phyloP scores from a whole-genome alignment of 805 yeast species.

The Myxozyma mucilagina region DNA sequence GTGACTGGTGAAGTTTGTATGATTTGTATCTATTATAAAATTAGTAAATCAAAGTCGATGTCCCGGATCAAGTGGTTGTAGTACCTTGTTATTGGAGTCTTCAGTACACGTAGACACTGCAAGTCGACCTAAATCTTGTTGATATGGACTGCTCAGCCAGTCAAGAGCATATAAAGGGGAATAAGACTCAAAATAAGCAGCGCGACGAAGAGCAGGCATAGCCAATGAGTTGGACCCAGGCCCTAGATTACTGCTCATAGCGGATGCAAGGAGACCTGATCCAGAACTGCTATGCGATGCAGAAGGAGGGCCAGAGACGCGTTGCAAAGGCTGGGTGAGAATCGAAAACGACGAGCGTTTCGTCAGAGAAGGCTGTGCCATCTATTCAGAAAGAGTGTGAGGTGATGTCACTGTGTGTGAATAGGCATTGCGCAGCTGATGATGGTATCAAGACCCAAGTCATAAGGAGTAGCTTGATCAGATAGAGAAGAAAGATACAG shows the following conservation, averaged over 20 bases:
- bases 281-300: conserved; percentile 1
- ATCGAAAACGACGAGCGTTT: conserved; percentile 25
- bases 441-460: no score
- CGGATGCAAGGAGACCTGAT: conserved; percentile 7
- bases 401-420: not conserved
- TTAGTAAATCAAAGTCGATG: not conserved
- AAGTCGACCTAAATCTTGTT: conserved; percentile 48
- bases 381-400: not conserved
- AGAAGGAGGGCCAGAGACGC: conserved; percentile 7
- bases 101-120: conserved; percentile 81
- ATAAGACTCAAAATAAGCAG: conserved; percentile 50
- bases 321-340: conserved; percentile 12
- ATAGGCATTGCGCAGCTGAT: no score
- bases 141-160: conserved; percentile 48
- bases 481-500: no score
- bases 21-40: conserved; percentile 32
- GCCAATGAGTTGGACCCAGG: not conserved
- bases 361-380: conserved; percentile 24
- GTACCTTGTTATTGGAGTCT: conserved; percentile 65
- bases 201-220: not conserved
- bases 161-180: conserved; percentile 55
- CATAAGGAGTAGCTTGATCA: no score
- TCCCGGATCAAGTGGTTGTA: not conserved
- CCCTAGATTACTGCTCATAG: not conserved
- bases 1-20: conserved; percentile 31